These are phyloP conservation scores for Blastobotrys buckinghamii DNA, from an alignment of 1,139 yeast species.

Conservation along the genomic window DNA sequence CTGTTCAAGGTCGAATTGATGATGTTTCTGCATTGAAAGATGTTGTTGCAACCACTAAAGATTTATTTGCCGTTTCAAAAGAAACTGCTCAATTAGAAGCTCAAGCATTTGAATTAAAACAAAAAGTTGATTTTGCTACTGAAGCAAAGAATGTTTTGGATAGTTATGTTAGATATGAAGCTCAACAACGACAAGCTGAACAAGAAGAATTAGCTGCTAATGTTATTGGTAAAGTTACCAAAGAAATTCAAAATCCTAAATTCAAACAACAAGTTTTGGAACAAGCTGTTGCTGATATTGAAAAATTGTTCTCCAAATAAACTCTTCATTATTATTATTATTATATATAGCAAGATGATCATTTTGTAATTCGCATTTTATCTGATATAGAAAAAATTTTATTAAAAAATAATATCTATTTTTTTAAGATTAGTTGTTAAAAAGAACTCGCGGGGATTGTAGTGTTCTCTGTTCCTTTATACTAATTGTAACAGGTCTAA, in stretches of 20 bases:
- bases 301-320: conserved; percentile 56
- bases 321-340: neutral
- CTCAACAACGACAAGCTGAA: conserved; percentile 92
- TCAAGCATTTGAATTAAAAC: conserved; percentile 86
- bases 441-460: too few species aligned
- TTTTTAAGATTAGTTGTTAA: too few species aligned
- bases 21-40: conserved; percentile 85
- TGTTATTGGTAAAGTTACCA: conserved; percentile 82
- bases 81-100: conserved; percentile 97
- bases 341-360: too few species aligned
- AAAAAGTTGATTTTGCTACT: conserved; percentile 74
- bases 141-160: conserved; percentile 96
- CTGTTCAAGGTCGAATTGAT: conserved; percentile 88
- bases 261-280: conserved; percentile 90
- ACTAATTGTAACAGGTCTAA: too few species aligned
- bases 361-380: too few species aligned
- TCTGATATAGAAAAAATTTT: too few species aligned
- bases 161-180: conserved; percentile 98
- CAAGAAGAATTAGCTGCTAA: conserved; percentile 86
- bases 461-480: too few species aligned
- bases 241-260: conserved; percentile 78
- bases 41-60: conserved; percentile 87
- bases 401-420: too few species aligned
- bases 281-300: conserved; percentile 89
- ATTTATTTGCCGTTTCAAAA: conserved; percentile 87